These are phyloP conservation scores for Colletotrichum tanaceti DNA, from an alignment of 2,329 filamentous ascomycete genomes.

Conservation along the genomic window DNA sequence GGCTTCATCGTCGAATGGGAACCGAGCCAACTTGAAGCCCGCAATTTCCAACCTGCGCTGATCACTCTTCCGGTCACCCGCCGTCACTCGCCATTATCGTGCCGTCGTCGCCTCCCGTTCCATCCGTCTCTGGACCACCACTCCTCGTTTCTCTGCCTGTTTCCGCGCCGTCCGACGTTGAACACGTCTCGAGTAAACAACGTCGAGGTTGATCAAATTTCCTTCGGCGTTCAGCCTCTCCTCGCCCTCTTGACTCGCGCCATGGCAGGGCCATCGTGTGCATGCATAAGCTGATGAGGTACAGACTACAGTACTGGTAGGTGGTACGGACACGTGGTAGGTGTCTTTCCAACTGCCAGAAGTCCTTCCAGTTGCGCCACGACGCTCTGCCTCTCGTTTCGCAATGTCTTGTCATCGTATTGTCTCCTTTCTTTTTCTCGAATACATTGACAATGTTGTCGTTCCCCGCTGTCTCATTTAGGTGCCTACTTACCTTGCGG, in stretches of 20 bases:
- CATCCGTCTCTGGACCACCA: background rate
- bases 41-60: conserved; percentile 40
- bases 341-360: background rate
- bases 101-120: background rate
- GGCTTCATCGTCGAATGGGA: conserved; percentile 30
- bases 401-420: conserved; percentile 14
- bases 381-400: conserved; percentile 11
- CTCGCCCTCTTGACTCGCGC: background rate
- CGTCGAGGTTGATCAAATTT: background rate
- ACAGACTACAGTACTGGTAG: too few relatives aligned
- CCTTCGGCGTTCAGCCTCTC: background rate
- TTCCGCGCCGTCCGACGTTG: background rate
- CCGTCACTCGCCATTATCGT: conserved; percentile 21
- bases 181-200: conserved; percentile 1
- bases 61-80: conserved; percentile 28
- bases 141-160: too few relatives aligned
- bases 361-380: background rate
- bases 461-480: conserved; percentile 6
- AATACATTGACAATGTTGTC: conserved; percentile 21
- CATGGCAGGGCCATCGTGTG: background rate
- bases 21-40: conserved; percentile 27
- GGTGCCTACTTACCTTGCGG: conserved; percentile 3
- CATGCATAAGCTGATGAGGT: background rate
- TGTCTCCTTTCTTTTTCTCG: conserved; percentile 12
- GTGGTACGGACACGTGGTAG: too few relatives aligned